Evolutionary conservation across 2,329 filamentous ascomycete genomes (phyloP).

Genomic region (Colletotrichum camelliae): DNA sequence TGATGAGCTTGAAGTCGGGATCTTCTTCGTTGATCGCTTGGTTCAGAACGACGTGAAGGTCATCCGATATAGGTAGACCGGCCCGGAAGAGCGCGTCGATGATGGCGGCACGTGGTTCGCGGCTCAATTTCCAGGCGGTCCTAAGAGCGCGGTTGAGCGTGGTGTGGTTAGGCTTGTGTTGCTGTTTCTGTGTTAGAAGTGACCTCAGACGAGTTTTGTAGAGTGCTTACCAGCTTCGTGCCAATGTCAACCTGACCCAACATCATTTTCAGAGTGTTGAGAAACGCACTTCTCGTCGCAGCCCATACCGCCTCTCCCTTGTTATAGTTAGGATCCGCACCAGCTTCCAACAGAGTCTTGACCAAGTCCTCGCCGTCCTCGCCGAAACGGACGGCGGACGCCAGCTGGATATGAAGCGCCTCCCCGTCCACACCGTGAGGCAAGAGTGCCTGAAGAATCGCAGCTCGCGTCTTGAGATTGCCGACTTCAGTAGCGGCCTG

Average conservation of each 20-base stretch:
- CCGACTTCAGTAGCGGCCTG: conserved; percentile 59
- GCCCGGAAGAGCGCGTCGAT: conserved; percentile 57
- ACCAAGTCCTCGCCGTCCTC: conserved; percentile 54
- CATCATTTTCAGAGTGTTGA: conserved; percentile 55
- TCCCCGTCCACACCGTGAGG: conserved; percentile 55
- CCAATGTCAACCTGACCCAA: conserved; percentile 50
- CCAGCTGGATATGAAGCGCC: conserved; percentile 56
- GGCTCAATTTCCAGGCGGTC: conserved; percentile 56
- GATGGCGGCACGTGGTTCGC: conserved; percentile 52
- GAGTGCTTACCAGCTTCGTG: conserved; percentile 42
- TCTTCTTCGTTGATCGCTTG: conserved; percentile 60
- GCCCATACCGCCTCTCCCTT: conserved; percentile 61
- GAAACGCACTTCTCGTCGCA: conserved; percentile 55
- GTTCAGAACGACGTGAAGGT: conserved; percentile 55
- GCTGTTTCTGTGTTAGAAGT: conserved; percentile 34
- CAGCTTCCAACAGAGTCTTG: conserved; percentile 48
- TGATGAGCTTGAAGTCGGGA: conserved; percentile 18
- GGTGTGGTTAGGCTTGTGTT: conserved; percentile 46
- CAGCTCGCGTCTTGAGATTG: conserved; percentile 53
- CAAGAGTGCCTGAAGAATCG: conserved; percentile 57
- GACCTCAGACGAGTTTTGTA: background rate
- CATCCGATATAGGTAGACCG: conserved; percentile 52
- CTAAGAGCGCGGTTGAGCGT: conserved; percentile 58
- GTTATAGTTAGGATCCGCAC: conserved; percentile 59
- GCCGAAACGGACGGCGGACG: conserved; percentile 57